Evolutionary conservation across 306 rosid genomes (phyloP).

Genomic region (Quercus engelmannii): DNA sequence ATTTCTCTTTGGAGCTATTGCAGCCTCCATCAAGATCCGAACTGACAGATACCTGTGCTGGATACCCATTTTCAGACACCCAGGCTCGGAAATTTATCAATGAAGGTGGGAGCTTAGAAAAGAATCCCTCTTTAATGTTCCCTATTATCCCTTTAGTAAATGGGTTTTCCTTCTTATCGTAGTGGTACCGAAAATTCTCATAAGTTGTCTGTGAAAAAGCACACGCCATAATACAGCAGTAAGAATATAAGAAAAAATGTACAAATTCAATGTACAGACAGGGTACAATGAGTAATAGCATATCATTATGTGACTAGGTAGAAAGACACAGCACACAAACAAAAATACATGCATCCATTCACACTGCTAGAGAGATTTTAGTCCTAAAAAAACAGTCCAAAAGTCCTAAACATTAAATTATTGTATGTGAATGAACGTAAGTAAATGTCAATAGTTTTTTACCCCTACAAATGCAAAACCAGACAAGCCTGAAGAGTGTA

Average conservation of each 20-base stretch:
- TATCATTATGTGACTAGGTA: too few species aligned
- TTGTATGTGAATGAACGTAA: too few species aligned
- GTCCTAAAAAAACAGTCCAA: too few species aligned
- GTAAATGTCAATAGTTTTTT: too few species aligned
- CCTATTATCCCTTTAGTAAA: conserved; percentile 42
- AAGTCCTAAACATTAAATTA: too few species aligned
- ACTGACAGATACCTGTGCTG: conserved; percentile 27
- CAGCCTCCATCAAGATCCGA: conserved; percentile 47
- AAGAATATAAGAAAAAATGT: background rate
- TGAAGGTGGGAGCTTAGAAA: conserved; percentile 55
- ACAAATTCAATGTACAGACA: background rate
- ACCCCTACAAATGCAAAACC: too few species aligned
- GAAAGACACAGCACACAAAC: background rate
- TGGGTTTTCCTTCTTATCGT: conserved; percentile 85
- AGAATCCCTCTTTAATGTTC: conserved; percentile 72
- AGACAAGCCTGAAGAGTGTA: too few species aligned
- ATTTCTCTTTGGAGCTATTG: conserved; percentile 48
- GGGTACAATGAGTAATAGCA: too few species aligned
- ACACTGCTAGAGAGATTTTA: too few species aligned
- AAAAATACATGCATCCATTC: too few species aligned
- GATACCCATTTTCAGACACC: conserved; percentile 48
- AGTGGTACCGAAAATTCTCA: conserved; percentile 88
- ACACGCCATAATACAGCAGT: conserved; percentile 5
- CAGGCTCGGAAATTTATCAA: conserved; percentile 65
- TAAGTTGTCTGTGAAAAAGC: conserved; percentile 70